A percentile compares a stretch with the other conserved stretches of the same genome.
Conservation (phyloP, 2,329 filamentous ascomycete species). For the Arthroderma sp. region DNA sequence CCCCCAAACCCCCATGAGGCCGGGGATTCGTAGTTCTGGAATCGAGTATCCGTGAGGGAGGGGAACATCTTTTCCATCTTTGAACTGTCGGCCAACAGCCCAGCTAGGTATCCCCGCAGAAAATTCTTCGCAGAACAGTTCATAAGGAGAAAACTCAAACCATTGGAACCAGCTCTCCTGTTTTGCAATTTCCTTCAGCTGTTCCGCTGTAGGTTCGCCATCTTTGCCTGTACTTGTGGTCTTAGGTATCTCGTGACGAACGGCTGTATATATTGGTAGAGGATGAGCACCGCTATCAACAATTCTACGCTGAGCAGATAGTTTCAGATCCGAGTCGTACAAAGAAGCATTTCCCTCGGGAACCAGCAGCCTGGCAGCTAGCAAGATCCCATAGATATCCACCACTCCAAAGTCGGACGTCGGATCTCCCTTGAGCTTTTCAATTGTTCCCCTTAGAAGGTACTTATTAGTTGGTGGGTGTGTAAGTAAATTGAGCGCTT, state of each 20-base stretch:
- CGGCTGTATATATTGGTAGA: conserved; percentile 87
- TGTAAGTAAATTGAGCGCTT: conserved; percentile 67
- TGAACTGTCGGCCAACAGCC: conserved; percentile 75
- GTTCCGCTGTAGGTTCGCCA: conserved; percentile 31
- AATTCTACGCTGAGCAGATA: conserved; percentile 72
- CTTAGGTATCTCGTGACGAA: conserved; percentile 84
- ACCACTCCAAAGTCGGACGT: conserved; percentile 77
- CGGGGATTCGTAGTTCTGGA: conserved; percentile 70
- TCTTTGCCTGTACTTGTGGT: conserved; percentile 34
- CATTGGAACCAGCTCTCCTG: conserved; percentile 88
- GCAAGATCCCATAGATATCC: conserved; percentile 77
- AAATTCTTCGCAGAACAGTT: conserved; percentile 90
- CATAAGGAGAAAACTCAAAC: conserved; percentile 92
- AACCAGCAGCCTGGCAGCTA: conserved; percentile 73
- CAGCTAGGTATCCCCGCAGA: conserved; percentile 86
- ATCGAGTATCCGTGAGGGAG: conserved; percentile 54
- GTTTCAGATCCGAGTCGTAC: conserved; percentile 66
- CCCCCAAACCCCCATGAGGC: conserved; percentile 89
- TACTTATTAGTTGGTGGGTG: conserved; percentile 87
- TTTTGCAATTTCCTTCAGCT: conserved; percentile 34
- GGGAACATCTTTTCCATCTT: conserved; percentile 55
- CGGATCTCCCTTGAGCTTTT: conserved; percentile 76
- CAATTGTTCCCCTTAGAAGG: conserved; percentile 73
- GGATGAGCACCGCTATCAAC: conserved; percentile 68
- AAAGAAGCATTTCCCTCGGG: conserved; percentile 72